phyloP scores from a whole-genome alignment of 1,284 basidiomycete species.

The Ceratobasidium sp. region DNA sequence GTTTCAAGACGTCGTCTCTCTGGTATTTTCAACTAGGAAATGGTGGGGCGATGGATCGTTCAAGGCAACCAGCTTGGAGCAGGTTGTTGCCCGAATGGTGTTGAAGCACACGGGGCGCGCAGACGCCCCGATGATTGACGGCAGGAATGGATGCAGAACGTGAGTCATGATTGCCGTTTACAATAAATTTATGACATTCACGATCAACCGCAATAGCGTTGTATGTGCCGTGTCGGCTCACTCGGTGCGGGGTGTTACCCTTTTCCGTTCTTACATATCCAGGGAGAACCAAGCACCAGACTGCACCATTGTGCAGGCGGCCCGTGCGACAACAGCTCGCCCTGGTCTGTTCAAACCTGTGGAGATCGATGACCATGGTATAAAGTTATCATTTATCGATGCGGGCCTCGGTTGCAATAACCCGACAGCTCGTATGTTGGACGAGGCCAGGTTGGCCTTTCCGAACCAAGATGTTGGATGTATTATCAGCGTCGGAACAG shows the following conservation, averaged over 20 bases:
- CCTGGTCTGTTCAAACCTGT: constrained; percentile 20
- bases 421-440: constrained; percentile 12
- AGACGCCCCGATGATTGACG: constrained; percentile 8
- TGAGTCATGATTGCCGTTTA: neutral
- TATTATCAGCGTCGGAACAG: constrained; percentile 16
- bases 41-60: constrained; percentile 15
- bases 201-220: neutral
- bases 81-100: neutral
- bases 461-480: neutral
- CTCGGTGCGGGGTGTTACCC: neutral
- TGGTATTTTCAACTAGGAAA: constrained; percentile 21
- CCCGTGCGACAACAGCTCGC: constrained; percentile 13
- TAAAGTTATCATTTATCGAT: neutral
- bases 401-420: constrained; percentile 10
- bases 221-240: constrained; percentile 10
- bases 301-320: constrained; percentile 24
- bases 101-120: neutral
- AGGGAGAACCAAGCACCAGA: neutral
- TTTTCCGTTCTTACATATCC: constrained; percentile 7
- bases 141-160: neutral
- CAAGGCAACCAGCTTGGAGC: neutral
- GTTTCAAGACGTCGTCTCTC: constrained; percentile 49
- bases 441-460: constrained; percentile 6
- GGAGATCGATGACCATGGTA: neutral
- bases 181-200: no score